Percentiles rank a stretch among this genome's conserved stretches.
Evolutionary conservation across 495 filamentous ascomycete species (phyloP).

Genomic region (Parathielavia appendiculata): DNA sequence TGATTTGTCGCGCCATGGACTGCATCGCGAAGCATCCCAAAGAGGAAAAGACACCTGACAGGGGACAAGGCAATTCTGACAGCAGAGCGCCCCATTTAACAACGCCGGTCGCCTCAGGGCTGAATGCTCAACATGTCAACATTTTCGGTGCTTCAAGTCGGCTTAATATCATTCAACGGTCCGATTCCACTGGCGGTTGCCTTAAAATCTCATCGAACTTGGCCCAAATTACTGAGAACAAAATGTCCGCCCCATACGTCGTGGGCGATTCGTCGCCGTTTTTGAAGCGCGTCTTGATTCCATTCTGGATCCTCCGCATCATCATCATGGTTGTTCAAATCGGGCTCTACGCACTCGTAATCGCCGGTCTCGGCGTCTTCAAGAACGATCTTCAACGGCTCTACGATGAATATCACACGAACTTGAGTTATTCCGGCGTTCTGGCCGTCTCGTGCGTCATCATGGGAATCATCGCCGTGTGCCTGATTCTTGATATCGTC

Average conservation of each 20-base stretch:
- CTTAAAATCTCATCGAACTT: no score
- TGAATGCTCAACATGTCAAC: background rate
- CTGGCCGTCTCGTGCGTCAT: slow-evolving; percentile 22
- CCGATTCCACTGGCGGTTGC: no score
- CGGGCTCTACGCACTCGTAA: slow-evolving; percentile 20
- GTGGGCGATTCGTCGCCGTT: slow-evolving; percentile 35
- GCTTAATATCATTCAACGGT: background rate
- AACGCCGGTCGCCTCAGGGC: no score
- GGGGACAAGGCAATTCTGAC: background rate
- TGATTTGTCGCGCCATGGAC: background rate
- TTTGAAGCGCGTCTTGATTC: slow-evolving; percentile 59
- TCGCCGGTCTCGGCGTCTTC: slow-evolving; percentile 19
- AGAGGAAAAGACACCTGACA: no score
- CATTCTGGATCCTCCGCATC: slow-evolving; percentile 85
- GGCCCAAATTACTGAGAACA: background rate
- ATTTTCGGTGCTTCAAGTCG: background rate
- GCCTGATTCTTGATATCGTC: slow-evolving; percentile 30
- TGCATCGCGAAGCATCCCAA: background rate
- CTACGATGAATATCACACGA: slow-evolving; percentile 18
- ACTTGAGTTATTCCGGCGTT: slow-evolving; percentile 4
- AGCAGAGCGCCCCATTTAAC: background rate
- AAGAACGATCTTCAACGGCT: slow-evolving; percentile 14
- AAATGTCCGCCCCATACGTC: slow-evolving; percentile 23
- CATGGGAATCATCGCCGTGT: slow-evolving; percentile 23
- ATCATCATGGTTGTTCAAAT: slow-evolving; percentile 33